phyloP scores from a whole-genome alignment of 2,329 filamentous ascomycete species.

The Epichloe aotearoae region DNA sequence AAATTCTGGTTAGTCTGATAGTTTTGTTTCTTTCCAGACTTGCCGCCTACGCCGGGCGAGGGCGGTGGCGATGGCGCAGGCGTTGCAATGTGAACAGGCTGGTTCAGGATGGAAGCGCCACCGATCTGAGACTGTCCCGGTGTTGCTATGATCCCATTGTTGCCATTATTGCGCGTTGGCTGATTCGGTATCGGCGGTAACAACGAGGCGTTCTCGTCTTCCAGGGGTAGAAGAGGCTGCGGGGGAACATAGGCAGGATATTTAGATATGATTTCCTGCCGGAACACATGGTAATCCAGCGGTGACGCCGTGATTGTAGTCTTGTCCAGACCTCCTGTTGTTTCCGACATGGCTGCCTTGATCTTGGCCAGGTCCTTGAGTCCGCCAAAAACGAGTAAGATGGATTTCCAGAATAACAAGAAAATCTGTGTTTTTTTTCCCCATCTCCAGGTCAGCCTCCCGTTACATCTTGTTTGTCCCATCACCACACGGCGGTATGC shows the following conservation, averaged over 20 bases:
- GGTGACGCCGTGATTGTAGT: constrained; percentile 86
- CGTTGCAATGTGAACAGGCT: constrained; percentile 97
- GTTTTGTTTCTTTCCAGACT: constrained; percentile 95
- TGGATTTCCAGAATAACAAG: constrained; percentile 81
- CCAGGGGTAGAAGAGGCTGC: constrained; percentile 66
- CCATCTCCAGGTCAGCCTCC: constrained; percentile 11
- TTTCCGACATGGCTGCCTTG: constrained; percentile 58
- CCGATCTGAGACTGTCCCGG: constrained; percentile 40
- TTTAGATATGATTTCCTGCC: constrained; percentile 94
- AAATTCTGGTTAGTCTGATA: constrained; percentile 99
- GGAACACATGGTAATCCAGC: constrained; percentile 89
- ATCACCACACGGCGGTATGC: background rate
- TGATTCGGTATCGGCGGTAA: constrained; percentile 74
- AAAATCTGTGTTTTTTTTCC: constrained; percentile 41
- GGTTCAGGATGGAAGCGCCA: constrained; percentile 74
- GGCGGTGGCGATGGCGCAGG: constrained; percentile 91
- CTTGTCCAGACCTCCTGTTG: constrained; percentile 46
- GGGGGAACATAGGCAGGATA: constrained; percentile 97
- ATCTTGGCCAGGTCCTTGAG: constrained; percentile 57
- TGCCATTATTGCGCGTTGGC: constrained; percentile 44
- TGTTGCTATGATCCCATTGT: constrained; percentile 47
- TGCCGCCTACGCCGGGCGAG: constrained; percentile 74
- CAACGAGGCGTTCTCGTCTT: constrained; percentile 82
- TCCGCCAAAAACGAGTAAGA: constrained; percentile 76
- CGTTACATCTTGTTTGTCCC: background rate